Evolutionary conservation across 768 basidiomycete species (phyloP).

Genomic region (Phylloporus sp.): DNA sequence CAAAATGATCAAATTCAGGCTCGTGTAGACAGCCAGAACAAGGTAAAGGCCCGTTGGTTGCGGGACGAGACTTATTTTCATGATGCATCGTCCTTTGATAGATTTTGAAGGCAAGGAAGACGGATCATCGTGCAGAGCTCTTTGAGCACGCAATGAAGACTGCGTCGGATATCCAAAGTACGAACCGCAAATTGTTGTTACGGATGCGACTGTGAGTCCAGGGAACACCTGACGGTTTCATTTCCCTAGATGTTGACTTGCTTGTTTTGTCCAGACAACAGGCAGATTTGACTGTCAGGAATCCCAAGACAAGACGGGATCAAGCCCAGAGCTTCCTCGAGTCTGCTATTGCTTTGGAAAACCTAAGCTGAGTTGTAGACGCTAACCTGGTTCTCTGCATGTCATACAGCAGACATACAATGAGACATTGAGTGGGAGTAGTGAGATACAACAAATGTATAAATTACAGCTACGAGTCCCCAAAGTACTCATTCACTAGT

Average conservation of each 20-base stretch:
- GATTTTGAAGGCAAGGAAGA: slow-evolving; percentile 79
- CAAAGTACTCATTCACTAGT: slow-evolving; percentile 75
- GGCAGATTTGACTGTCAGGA: slow-evolving; percentile 71
- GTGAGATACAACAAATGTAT: slow-evolving; percentile 9
- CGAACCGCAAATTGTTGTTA: slow-evolving; percentile 75
- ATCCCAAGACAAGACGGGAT: slow-evolving; percentile 44
- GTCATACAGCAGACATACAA: not conserved
- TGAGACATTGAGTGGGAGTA: not conserved
- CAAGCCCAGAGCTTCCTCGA: slow-evolving; percentile 16
- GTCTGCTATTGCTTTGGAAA: slow-evolving; percentile 11
- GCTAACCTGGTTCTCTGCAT: not conserved
- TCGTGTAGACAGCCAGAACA: slow-evolving; percentile 86
- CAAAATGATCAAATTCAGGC: slow-evolving; percentile 74
- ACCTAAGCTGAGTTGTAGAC: slow-evolving; percentile 7
- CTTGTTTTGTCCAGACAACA: slow-evolving; percentile 57
- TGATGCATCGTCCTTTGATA: slow-evolving; percentile 25
- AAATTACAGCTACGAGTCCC: slow-evolving; percentile 30
- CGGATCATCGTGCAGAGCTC: slow-evolving; percentile 72
- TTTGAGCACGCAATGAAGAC: slow-evolving; percentile 73
- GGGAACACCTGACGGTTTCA: not conserved
- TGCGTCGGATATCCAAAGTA: slow-evolving; percentile 64
- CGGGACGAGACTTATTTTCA: not conserved
- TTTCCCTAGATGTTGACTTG: not conserved
- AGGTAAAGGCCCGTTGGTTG: slow-evolving; percentile 41
- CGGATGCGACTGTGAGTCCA: slow-evolving; percentile 74